These are phyloP conservation scores for Tulasnella calospora DNA, from an alignment of 768 basidiomycete species.

Conservation along the genomic window DNA sequence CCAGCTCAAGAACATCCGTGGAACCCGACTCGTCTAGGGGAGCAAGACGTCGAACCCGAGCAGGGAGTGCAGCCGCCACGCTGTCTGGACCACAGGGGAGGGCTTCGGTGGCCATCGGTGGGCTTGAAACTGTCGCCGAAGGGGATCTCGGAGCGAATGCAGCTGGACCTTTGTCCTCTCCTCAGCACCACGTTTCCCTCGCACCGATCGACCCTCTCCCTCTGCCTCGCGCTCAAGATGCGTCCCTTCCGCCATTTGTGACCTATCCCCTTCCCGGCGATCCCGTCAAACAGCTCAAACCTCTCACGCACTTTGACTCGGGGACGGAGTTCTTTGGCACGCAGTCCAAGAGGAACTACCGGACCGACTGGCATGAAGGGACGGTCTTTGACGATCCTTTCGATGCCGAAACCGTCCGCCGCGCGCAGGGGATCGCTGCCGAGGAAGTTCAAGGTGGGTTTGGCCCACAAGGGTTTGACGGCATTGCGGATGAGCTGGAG, in stretches of 20 bases:
- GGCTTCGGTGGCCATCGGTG: neutral
- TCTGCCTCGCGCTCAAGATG: neutral
- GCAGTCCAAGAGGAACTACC: constrained; percentile 8
- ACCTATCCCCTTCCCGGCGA: constrained; percentile 8
- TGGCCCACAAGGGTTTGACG: neutral
- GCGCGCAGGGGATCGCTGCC: neutral
- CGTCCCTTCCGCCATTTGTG: neutral
- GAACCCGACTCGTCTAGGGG: neutral
- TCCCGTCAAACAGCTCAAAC: constrained; percentile 6
- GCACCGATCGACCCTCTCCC: neutral
- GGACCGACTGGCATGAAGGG: constrained; percentile 22
- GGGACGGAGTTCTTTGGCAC: constrained; percentile 20
- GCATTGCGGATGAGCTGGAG: neutral
- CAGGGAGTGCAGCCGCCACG: neutral
- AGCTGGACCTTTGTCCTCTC: neutral
- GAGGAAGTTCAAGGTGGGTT: constrained; percentile 14
- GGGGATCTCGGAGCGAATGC: neutral
- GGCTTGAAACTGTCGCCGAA: neutral
- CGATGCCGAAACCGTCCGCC: constrained; percentile 15
- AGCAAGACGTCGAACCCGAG: neutral
- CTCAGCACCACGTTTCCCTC: neutral
- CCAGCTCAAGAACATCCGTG: neutral
- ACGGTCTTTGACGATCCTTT: constrained; percentile 23
- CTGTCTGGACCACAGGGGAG: neutral
- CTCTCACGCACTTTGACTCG: constrained; percentile 20